These are phyloP conservation scores for Candida gorgasii DNA, from an alignment of 805 yeast genomes.

Conservation along the genomic window DNA sequence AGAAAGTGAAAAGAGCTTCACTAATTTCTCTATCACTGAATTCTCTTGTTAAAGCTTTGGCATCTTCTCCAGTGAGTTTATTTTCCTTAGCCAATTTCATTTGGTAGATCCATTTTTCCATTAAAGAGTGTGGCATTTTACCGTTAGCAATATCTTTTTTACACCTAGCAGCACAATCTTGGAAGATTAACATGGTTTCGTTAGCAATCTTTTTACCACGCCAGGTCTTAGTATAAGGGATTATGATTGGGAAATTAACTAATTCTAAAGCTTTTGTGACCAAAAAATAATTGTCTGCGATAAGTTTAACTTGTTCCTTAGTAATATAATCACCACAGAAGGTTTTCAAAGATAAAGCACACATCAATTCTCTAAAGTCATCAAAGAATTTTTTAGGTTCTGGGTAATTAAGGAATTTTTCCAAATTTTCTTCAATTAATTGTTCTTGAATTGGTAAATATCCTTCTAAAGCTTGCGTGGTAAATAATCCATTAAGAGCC, in stretches of 20 bases:
- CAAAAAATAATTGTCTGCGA: conserved; percentile 89
- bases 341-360: conserved; percentile 89
- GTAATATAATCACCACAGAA: conserved; percentile 96
- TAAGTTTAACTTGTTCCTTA: conserved; percentile 81
- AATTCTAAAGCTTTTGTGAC: conserved; percentile 96
- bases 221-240: conserved; percentile 98
- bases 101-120: conserved; percentile 92
- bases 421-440: conserved; percentile 80
- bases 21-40: conserved; percentile 90
- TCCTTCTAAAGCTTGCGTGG: conserved; percentile 75
- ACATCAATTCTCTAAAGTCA: conserved; percentile 92
- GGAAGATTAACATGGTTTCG: conserved; percentile 90
- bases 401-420: conserved; percentile 60
- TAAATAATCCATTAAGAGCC: conserved; percentile 85
- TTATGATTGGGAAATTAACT: conserved; percentile 94
- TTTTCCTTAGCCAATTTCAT: conserved; percentile 73
- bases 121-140: conserved; percentile 80
- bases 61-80: conserved; percentile 50
- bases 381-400: conserved; percentile 82
- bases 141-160: conserved; percentile 76
- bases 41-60: conserved; percentile 69
- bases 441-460: conserved; percentile 85
- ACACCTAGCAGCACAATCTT: conserved; percentile 82
- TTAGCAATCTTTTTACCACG: conserved; percentile 93
- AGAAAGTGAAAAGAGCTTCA: conserved; percentile 93